Conservation (phyloP, 2,329 filamentous ascomycete genomes). For the Trichoderma atrobrunneum region DNA sequence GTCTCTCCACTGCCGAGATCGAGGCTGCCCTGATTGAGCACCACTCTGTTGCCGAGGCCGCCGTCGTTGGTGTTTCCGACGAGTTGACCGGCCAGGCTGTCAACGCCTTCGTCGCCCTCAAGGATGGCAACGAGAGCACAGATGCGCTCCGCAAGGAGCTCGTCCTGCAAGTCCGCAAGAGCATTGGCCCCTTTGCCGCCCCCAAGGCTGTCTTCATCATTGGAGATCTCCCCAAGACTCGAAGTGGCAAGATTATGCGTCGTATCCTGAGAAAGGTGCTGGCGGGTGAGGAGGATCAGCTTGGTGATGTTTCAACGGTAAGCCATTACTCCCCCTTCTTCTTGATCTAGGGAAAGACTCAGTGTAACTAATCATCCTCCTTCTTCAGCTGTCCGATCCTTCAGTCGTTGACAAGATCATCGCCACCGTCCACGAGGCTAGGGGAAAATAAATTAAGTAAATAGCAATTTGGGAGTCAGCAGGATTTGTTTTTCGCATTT, state of each 20-base stretch:
- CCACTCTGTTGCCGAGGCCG: slow-evolving; percentile 83
- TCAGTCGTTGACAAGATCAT: slow-evolving; percentile 89
- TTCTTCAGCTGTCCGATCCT: slow-evolving; percentile 75
- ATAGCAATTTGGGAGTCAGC: not conserved
- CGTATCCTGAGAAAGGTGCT: slow-evolving; percentile 96
- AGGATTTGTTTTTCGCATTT: slow-evolving; percentile 6
- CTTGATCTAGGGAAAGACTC: not conserved
- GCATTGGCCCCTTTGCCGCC: slow-evolving; percentile 94
- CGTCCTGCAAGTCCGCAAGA: slow-evolving; percentile 91
- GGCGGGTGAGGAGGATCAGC: slow-evolving; percentile 92
- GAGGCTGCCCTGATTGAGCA: slow-evolving; percentile 96
- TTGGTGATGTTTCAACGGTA: slow-evolving; percentile 90
- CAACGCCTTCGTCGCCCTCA: slow-evolving; percentile 93
- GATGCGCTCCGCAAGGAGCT: slow-evolving; percentile 91
- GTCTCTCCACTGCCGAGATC: slow-evolving; percentile 95
- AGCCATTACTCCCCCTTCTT: slow-evolving; percentile 36
- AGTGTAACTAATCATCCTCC: slow-evolving; percentile 17
- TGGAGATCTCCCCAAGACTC: slow-evolving; percentile 92
- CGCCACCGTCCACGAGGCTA: slow-evolving; percentile 65
- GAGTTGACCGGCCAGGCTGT: slow-evolving; percentile 96
- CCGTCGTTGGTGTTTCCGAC: slow-evolving; percentile 88
- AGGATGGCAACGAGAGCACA: slow-evolving; percentile 71
- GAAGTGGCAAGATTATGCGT: slow-evolving; percentile 98
- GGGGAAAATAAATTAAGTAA: slow-evolving; percentile 45
- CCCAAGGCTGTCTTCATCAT: slow-evolving; percentile 92